A percentile compares a stretch with the other conserved stretches of the same genome.
Evolutionary conservation across 1,139 yeast genomes (phyloP).

Genomic region (Saccharomyces hybrid): DNA sequence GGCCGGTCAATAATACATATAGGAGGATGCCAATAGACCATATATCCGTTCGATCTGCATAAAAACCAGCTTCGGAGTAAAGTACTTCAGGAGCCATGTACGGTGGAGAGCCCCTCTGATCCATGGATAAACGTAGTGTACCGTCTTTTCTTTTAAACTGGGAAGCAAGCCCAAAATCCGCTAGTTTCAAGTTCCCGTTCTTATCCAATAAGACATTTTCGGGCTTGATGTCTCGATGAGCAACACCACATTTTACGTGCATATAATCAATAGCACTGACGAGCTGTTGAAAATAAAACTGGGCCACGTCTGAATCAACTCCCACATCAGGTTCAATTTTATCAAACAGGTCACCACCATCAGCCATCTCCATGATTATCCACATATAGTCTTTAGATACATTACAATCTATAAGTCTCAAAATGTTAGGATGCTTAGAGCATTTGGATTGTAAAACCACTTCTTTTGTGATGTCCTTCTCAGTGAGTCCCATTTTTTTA

Average conservation of each 20-base stretch:
- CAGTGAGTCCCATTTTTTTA: constrained; percentile 37
- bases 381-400: constrained; percentile 48
- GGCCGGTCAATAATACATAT: constrained; percentile 53
- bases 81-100: constrained; percentile 67
- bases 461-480: constrained; percentile 45
- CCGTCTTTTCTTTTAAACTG: constrained; percentile 53
- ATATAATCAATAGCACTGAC: constrained; percentile 49
- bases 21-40: constrained; percentile 62
- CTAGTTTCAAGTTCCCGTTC: constrained; percentile 54
- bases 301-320: constrained; percentile 56
- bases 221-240: constrained; percentile 86
- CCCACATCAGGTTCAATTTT: constrained; percentile 71
- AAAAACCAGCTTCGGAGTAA: constrained; percentile 37
- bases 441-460: constrained; percentile 49
- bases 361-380: constrained; percentile 58
- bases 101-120: constrained; percentile 61
- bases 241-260: constrained; percentile 61
- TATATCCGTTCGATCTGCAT: constrained; percentile 47
- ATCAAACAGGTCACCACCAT: constrained; percentile 66
- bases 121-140: constrained; percentile 44
- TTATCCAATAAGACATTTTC: constrained; percentile 75
- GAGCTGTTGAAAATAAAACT: constrained; percentile 58
- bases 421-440: constrained; percentile 50
- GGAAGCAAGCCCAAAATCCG: constrained; percentile 64
- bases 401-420: constrained; percentile 45